These are phyloP conservation scores for Malassezia yamatoensis DNA, from an alignment of 1,284 basidiomycete species.

Conservation along the genomic window DNA sequence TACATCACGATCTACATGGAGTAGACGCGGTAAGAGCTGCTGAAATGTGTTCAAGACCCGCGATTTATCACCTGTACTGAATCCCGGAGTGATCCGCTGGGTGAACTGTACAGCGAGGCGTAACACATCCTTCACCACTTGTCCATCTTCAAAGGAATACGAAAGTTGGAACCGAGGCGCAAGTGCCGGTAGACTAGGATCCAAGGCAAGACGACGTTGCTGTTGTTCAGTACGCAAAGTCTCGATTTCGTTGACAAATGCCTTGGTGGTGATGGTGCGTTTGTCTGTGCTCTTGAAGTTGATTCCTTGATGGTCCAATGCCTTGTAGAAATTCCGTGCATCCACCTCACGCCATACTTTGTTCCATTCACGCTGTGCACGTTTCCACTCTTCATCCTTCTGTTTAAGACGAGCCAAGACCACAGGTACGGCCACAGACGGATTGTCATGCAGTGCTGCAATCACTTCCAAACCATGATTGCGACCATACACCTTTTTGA, in stretches of 20 bases:
- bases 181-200: constrained; percentile 35
- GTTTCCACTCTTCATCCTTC: constrained; percentile 96
- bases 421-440: constrained; percentile 79
- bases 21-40: constrained; percentile 71
- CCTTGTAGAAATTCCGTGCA: constrained; percentile 82
- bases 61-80: constrained; percentile 67
- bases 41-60: constrained; percentile 75
- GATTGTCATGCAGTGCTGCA: constrained; percentile 82
- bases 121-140: constrained; percentile 73
- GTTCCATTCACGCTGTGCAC: constrained; percentile 89
- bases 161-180: constrained; percentile 59
- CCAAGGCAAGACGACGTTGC: constrained; percentile 34
- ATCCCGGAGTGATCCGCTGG: constrained; percentile 61
- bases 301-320: constrained; percentile 88
- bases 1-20: constrained; percentile 62
- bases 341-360: constrained; percentile 95
- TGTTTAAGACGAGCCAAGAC: constrained; percentile 80
- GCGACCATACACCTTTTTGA: constrained; percentile 91
- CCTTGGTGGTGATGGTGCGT: constrained; percentile 82
- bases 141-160: constrained; percentile 66
- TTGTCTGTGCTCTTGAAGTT: constrained; percentile 93
- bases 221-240: constrained; percentile 65
- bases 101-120: constrained; percentile 83
- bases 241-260: constrained; percentile 82
- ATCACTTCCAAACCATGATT: constrained; percentile 72